These are phyloP conservation scores for Aureobasidium sp. DNA, from an alignment of 2,329 filamentous ascomycete species.

Conservation along the genomic window DNA sequence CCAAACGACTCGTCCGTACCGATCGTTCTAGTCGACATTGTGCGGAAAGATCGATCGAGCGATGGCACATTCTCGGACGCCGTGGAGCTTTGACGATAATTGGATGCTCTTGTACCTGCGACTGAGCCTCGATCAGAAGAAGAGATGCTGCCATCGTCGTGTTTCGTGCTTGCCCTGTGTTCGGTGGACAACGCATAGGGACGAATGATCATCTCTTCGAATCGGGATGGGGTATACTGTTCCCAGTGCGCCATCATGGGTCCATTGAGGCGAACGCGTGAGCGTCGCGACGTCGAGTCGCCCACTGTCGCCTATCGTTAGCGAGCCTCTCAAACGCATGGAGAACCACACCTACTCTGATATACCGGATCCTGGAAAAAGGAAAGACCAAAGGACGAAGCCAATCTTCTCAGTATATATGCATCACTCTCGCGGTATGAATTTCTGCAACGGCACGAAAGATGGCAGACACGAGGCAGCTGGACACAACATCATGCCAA, in stretches of 20 bases:
- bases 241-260: conserved; percentile 2
- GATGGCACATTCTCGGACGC: neutral
- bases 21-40: neutral
- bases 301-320: neutral
- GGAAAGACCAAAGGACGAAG: neutral
- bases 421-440: neutral
- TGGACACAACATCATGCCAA: neutral
- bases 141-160: neutral
- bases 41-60: neutral
- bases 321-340: neutral
- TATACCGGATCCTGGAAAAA: neutral
- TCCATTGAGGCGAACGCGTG: neutral
- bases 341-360: neutral
- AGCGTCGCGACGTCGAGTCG: neutral
- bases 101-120: neutral
- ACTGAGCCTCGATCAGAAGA: neutral
- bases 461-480: neutral
- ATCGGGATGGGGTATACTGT: neutral
- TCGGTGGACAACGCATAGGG: neutral
- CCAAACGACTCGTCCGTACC: neutral
- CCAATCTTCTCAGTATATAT: neutral
- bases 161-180: neutral
- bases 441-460: neutral
- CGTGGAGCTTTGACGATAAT: neutral
- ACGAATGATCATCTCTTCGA: neutral